phyloP scores from a whole-genome alignment of 306 rosid genomes.

The Castanea crenata region DNA sequence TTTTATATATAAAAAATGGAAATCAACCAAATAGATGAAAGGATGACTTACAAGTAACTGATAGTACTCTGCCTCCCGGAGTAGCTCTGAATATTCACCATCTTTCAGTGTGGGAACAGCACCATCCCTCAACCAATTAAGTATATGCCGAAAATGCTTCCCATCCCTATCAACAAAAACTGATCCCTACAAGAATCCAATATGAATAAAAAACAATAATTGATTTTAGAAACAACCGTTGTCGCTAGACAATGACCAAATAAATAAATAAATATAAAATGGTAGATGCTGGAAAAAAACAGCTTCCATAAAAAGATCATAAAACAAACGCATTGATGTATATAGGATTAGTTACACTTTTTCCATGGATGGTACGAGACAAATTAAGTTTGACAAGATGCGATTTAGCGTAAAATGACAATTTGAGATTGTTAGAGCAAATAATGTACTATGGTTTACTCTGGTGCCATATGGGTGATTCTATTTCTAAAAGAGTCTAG shows the following conservation, averaged over 20 bases:
- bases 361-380: too few species aligned
- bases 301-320: too few species aligned
- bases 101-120: constrained; percentile 70
- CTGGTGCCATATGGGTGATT: too few species aligned
- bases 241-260: too few species aligned
- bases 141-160: constrained; percentile 82
- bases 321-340: too few species aligned
- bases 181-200: constrained; percentile 61
- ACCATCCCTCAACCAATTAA: constrained; percentile 92
- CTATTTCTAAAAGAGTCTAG: too few species aligned
- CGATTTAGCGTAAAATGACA: background rate
- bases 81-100: constrained; percentile 51
- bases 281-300: too few species aligned
- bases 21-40: constrained; percentile 10
- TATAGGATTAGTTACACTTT: too few species aligned
- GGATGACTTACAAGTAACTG: constrained; percentile 66
- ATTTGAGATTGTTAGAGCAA: background rate
- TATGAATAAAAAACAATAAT: background rate
- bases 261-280: too few species aligned
- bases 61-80: constrained; percentile 89
- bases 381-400: too few species aligned
- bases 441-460: too few species aligned
- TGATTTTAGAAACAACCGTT: too few species aligned
- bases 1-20: background rate
- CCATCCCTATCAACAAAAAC: constrained; percentile 93